Conservation (phyloP, 306 rosid species). For the Pueraria montana region DNA sequence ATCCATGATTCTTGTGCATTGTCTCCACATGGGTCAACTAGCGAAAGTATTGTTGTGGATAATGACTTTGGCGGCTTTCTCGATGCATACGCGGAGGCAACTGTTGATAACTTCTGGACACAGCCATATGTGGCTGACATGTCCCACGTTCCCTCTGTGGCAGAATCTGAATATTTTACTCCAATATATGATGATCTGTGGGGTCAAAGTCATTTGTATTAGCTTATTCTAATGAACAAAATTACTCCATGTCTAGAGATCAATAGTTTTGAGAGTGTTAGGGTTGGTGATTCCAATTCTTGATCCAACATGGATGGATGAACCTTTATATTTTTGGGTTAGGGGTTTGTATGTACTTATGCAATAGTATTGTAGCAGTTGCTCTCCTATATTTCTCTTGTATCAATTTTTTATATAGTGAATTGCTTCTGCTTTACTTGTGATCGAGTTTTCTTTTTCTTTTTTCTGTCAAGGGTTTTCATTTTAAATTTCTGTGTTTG, state of each 20-base stretch:
- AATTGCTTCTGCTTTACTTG: too few species aligned
- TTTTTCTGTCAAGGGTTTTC: too few species aligned
- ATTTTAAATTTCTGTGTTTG: background rate
- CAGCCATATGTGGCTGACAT: conserved; percentile 39
- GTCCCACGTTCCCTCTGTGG: background rate
- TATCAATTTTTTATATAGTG: background rate
- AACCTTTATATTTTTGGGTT: background rate
- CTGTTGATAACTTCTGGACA: conserved; percentile 47
- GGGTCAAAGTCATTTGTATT: conserved; percentile 36
- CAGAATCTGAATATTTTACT: conserved; percentile 40
- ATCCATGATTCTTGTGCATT: background rate
- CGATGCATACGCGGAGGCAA: conserved; percentile 19
- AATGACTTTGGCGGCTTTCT: conserved; percentile 9
- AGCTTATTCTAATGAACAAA: conserved; percentile 1
- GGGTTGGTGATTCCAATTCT: background rate
- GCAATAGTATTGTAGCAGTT: background rate
- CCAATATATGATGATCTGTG: conserved; percentile 29
- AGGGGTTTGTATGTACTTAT: background rate
- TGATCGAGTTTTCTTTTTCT: too few species aligned
- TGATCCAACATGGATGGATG: background rate
- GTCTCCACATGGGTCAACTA: background rate
- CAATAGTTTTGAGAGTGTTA: background rate
- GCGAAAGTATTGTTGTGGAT: background rate
- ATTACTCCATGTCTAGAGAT: background rate
- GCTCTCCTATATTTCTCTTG: background rate